Evolutionary conservation across 2,329 filamentous ascomycete genomes (phyloP).

Genomic region (Penicillium paneum): DNA sequence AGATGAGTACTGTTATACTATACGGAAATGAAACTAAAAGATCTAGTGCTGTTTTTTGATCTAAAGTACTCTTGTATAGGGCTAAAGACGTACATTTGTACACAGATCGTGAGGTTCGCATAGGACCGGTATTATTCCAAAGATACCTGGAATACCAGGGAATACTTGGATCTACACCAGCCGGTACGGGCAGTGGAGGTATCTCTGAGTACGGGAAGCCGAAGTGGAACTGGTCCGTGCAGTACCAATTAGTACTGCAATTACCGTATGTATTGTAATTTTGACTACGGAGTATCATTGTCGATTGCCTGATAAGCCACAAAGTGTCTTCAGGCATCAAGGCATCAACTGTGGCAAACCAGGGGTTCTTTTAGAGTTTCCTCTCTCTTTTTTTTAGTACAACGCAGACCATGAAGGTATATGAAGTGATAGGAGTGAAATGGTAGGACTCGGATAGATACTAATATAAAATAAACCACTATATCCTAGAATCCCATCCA

Average conservation of each 20-base stretch:
- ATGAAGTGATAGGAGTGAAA: not conserved
- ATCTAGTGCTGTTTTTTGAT: not conserved
- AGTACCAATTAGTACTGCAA: not conserved
- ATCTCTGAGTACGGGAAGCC: conserved; percentile 11
- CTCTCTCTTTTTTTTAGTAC: not conserved
- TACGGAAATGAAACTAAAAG: not conserved
- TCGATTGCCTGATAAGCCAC: not conserved
- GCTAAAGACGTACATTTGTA: not conserved
- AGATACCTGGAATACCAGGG: not conserved
- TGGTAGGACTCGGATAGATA: not conserved
- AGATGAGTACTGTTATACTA: not conserved
- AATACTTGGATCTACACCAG: conserved; percentile 13
- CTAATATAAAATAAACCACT: not conserved
- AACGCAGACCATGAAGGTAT: not conserved
- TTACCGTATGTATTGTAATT: not conserved
- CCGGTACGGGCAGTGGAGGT: conserved; percentile 4
- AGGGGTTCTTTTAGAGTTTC: not conserved
- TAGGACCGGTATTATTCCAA: not conserved
- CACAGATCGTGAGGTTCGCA: conserved; percentile 1
- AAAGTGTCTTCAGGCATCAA: not conserved
- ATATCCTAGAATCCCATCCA: not conserved
- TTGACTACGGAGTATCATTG: not conserved
- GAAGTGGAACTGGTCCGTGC: conserved; percentile 5
- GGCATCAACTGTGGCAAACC: conserved; percentile 1
- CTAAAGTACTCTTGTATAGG: not conserved